Base-by-base conservation (phyloP, 331 rosid species). In the Malus hybrid region DNA sequence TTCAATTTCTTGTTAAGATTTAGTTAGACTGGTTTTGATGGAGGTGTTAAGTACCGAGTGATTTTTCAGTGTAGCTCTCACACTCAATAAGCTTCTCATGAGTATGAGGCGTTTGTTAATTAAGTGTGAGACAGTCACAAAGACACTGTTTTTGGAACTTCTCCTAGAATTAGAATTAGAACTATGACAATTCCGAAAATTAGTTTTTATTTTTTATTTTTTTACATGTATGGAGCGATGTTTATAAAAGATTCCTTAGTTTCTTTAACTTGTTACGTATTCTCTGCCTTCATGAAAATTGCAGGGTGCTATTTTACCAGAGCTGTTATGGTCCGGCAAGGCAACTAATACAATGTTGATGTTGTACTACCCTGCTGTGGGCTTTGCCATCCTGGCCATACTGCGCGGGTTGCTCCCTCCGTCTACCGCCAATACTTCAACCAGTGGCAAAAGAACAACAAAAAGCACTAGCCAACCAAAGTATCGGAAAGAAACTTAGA, bases 221-320 rank as follows among this genome's bases (percentile, higher is more conserved):
- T 42, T 11, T 5, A 10, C 15, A 42, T 42, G 48, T 42, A 42
- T 11, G 48, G 48, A 11, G 14, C 5, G 48, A 3, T 11, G 48
- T 10, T 42, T 42, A 42, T 42, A 42, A 42, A 42, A 42, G 14
- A 42, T 42, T 53, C 18, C 19, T 6, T 16, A 6, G 26, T 57
- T n/a, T 57, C 13, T 57, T 57, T 5, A 8, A 57, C 28, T 24
- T 39, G 28, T 78, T 19, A 48, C 74, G 33, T 10, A 58, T 12
- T 78, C 42, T 76, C 48, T 33, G 24, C n/a, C 48, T 57, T 22
- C 20, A 0, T 55, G 52, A 24, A 77, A 72, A 60, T 84, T 88
- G 82, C 88, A 93, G 98, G 89, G 69, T 72, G 82, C 89, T 19
- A 33, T 73, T 19, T 65, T 91, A 70, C 84, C 92, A 66, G 97